A percentile compares a stretch with the other conserved stretches of the same genome.
Conservation (phyloP, 2,329 filamentous ascomycete species). For the Aureobasidium sp. region DNA sequence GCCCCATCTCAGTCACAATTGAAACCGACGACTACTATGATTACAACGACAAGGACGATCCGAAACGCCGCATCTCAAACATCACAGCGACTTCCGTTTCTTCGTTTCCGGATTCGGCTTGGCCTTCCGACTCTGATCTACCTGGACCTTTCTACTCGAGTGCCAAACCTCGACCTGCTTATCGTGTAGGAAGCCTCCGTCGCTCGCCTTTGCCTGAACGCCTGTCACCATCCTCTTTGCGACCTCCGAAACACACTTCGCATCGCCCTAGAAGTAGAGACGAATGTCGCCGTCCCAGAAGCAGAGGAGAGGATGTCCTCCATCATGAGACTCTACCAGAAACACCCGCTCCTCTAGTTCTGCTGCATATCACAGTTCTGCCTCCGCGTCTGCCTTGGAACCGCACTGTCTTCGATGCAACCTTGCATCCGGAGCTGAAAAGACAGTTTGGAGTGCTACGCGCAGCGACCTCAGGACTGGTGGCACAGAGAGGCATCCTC, state of each 20-base stretch:
- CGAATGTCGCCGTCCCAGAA: background rate
- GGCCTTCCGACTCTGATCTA: constrained; percentile 18
- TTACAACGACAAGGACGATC: background rate
- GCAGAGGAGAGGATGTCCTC: background rate
- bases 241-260: constrained; percentile 26
- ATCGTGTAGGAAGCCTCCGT: constrained; percentile 20
- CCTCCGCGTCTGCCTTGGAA: constrained; percentile 59
- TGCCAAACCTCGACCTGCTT: constrained; percentile 31
- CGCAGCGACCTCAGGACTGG: constrained; percentile 62
- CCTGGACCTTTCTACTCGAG: constrained; percentile 28
- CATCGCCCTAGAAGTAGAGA: background rate
- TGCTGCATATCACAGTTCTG: constrained; percentile 69
- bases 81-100: constrained; percentile 24
- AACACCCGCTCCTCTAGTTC: constrained; percentile 49
- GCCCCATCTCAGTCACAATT: background rate
- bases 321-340: background rate
- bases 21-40: background rate
- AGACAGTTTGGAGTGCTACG: constrained; percentile 41
- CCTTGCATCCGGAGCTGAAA: constrained; percentile 51
- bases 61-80: constrained; percentile 19
- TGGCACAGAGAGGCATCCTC: constrained; percentile 63
- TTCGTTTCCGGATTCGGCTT: constrained; percentile 23
- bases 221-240: constrained; percentile 6
- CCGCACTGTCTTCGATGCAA: constrained; percentile 41
- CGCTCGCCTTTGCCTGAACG: constrained; percentile 36